Evolutionary conservation across 148 eudicot species (phyloP).

Genomic region (Camellia lanceoleosa): DNA sequence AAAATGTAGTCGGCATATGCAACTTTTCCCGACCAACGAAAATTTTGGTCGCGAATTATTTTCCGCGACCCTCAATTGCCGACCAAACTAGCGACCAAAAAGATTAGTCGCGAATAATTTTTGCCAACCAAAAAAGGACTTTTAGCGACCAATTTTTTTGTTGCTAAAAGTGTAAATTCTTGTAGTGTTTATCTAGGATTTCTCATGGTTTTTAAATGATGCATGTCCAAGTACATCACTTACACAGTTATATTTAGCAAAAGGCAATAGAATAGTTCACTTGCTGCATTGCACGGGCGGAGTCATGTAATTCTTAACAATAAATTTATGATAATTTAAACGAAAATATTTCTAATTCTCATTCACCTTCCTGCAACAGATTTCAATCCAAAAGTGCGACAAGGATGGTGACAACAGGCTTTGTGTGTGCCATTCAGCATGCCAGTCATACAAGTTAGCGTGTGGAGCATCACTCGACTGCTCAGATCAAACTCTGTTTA

Average conservation of each 20-base stretch:
- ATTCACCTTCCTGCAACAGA: constrained; percentile 38
- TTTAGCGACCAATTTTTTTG: too few species aligned
- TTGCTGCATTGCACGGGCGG: not conserved
- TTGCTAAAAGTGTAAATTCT: too few species aligned
- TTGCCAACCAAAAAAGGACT: too few species aligned
- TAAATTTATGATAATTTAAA: not conserved
- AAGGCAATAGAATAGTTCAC: not conserved
- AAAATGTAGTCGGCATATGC: too few species aligned
- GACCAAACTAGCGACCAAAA: too few species aligned
- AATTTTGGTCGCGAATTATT: too few species aligned
- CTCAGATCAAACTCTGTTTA: constrained; percentile 92
- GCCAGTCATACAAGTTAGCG: constrained; percentile 84
- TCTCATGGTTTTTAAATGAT: not conserved
- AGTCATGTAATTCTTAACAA: not conserved
- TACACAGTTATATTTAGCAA: too few species aligned
- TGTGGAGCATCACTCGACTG: constrained; percentile 96
- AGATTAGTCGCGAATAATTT: too few species aligned
- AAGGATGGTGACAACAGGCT: constrained; percentile 88
- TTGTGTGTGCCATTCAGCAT: constrained; percentile 91
- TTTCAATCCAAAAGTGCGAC: constrained; percentile 93
- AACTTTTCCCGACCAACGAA: too few species aligned
- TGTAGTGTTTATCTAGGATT: constrained; percentile 5
- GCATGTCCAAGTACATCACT: too few species aligned
- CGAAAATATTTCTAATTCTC: not conserved
- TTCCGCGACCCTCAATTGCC: too few species aligned